Evolutionary conservation across 441 rosid genomes (phyloP).

Genomic region (Euphorbia celastroides): DNA sequence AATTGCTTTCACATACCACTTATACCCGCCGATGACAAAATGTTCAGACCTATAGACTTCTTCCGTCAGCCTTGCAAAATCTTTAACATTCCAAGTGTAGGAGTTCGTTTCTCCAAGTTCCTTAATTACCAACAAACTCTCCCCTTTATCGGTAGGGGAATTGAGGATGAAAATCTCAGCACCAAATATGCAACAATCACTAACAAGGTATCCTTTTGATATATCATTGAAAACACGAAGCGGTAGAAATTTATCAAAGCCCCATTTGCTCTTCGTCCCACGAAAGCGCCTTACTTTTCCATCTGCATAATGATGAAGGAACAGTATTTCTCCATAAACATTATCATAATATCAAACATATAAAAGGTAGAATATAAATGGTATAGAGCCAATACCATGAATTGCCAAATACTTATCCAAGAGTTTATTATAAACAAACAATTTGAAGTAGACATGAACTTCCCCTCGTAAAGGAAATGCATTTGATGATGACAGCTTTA

Average conservation of each 20-base stretch:
- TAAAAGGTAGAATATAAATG: no score
- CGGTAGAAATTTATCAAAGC: constrained; percentile 17
- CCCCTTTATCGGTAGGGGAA: constrained; percentile 17
- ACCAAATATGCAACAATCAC: no score
- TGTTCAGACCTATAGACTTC: neutral
- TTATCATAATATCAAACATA: no score
- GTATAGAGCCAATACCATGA: neutral
- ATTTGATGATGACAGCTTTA: no score
- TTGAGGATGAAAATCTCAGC: no score
- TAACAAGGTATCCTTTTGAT: constrained; percentile 26
- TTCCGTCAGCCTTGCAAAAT: neutral
- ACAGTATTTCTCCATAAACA: neutral
- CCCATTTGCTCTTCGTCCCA: constrained; percentile 15
- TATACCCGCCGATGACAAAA: no score
- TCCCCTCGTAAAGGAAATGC: no score
- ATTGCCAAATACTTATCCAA: constrained; percentile 4
- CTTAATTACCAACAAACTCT: neutral
- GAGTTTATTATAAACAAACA: constrained; percentile 15
- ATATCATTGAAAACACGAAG: constrained; percentile 22
- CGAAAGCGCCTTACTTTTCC: neutral
- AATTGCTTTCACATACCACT: no score
- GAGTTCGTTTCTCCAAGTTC: neutral
- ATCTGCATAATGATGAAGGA: neutral
- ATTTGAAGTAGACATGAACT: no score
- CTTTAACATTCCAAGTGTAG: neutral